Evolutionary conservation across 2,329 filamentous ascomycete genomes (phyloP), one percentile per base, ranked within the genome.

Genomic region (Cercospora brassicicola): DNA sequence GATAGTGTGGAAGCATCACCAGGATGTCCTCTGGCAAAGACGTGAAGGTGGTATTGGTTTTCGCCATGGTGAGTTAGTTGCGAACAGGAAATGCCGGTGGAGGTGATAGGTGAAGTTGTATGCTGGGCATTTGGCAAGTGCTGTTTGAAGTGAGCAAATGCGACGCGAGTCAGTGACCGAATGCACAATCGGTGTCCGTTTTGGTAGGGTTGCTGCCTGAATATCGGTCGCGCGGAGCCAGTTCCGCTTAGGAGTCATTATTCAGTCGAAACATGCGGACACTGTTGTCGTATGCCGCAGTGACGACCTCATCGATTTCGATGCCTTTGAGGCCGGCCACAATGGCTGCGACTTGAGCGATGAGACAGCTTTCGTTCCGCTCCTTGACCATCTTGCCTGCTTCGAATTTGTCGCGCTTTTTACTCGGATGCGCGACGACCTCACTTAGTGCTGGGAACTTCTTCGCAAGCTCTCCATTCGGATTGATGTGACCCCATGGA

Each of bases 351-450:
- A 86, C 83, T 56, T 80, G 76, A 48, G 81, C 81, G 11, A 86
- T 83, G 0, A 75, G 76, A 69, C 83, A 85, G 59, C 83, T 85
- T 72, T 86, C 84, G 68, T 86, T 85, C 48, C 83, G 75, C 66
- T 82, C 82, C 70, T 86, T 86, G 1, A 86, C 79, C 82, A 85
- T 84, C 33, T 76, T 76, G 0, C 79, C 80, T 7, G 69, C 39
- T 59, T 82, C 78, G 69, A 83, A 86, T 71, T 83, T 85, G 55
- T 85, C 82, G 69, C 79, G 82, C 76, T 86, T 86, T 77, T 83
- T 83, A 8, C 78, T 80, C 15, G 74, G 69, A 20, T 61, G 59
- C 28, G 18, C 10, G 13, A 23, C 15, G 11, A 66, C 26, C 18
- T 42, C 33, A 15, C 28, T 55, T 4, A 82, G 81, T 5, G 78